Evolutionary conservation across 306 rosid genomes (phyloP), one percentile per base, ranked within the genome.

Genomic region (Datisca glomerata): DNA sequence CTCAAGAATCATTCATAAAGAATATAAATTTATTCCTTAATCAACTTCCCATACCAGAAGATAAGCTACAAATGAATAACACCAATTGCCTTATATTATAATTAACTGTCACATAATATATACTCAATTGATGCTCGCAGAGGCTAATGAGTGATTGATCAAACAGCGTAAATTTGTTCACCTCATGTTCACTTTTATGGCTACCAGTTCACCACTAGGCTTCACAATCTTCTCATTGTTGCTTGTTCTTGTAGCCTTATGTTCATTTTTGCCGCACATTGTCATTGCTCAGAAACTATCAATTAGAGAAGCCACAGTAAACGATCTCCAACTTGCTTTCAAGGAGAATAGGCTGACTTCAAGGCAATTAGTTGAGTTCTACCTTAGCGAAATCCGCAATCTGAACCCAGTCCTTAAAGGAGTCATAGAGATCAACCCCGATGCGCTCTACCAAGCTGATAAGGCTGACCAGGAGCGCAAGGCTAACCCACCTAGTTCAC

Each of bases 341-440:
- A 24, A 43, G 45, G 66, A 43, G 14, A 63, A 57, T 24, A 19
- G 46, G 22, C 55, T 73, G 12, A 67, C 78, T 11, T 73, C 81
- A 1, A 63, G 66, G 23, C 38, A 46, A 21, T 51, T 70, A 6
- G 73, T 66, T 11, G 53, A 63, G 53, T 66, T 59, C 48, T 73
- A 78, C 65, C 36, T 69, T 0, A 12, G 18, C 17, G 68, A 67
- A 44, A 73, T 73, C 61, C 23, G 7, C 11, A 60, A 58, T 45
- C 72, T 72, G 41, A 63, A 69, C 29, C 72, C 61, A 0, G n/a
- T 38, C 25, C 63, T 78, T 0, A 43, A 43, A 2, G 78, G 62
- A 2, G 60, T 73, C 68, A 63, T 78, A 49, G 75, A 78, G 50
- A 57, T 78, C 45, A 78, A 73, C 51, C 86, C 73, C 3, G 78